These are phyloP conservation scores for Galerina sulciceps DNA, from an alignment of 768 basidiomycete genomes.

Conservation along the genomic window DNA sequence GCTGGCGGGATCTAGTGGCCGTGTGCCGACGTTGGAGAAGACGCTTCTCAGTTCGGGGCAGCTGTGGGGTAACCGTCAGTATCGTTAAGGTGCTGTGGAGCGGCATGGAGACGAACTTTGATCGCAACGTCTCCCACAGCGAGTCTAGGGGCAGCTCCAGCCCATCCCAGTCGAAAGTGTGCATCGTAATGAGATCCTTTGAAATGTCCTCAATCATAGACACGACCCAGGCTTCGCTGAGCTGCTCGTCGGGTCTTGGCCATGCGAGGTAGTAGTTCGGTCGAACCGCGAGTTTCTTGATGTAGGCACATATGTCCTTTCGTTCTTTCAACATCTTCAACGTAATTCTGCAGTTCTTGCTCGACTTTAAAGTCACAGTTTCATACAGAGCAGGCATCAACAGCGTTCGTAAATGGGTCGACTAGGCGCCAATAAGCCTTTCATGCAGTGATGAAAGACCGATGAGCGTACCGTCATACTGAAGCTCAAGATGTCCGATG, in stretches of 20 bases:
- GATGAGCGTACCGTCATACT: slow-evolving; percentile 41
- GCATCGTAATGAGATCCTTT: slow-evolving; percentile 33
- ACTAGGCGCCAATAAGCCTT: slow-evolving; percentile 12
- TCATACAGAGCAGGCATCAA: slow-evolving; percentile 47
- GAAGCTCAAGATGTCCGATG: slow-evolving; percentile 44
- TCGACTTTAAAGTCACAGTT: slow-evolving; percentile 48
- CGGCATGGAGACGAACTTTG: slow-evolving; percentile 32
- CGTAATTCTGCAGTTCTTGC: slow-evolving; percentile 38
- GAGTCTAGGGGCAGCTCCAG: slow-evolving; percentile 46
- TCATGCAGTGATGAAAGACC: slow-evolving; percentile 5
- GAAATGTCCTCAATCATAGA: slow-evolving; percentile 37
- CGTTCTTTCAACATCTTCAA: slow-evolving; percentile 38
- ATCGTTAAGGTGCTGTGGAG: neutral
- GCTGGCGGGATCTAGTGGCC: slow-evolving; percentile 37
- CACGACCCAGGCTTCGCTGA: slow-evolving; percentile 48
- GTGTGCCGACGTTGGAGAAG: slow-evolving; percentile 46
- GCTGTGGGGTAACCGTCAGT: slow-evolving; percentile 26
- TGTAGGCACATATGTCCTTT: slow-evolving; percentile 40
- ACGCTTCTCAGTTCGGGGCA: slow-evolving; percentile 48
- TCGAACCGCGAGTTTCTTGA: slow-evolving; percentile 48
- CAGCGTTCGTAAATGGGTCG: slow-evolving; percentile 29
- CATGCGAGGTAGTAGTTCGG: slow-evolving; percentile 58
- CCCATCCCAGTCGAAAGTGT: slow-evolving; percentile 58
- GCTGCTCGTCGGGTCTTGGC: slow-evolving; percentile 44
- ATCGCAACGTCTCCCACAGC: slow-evolving; percentile 45